Base-by-base conservation (phyloP, 495 filamentous ascomycete genomes). In the Saxispiralis lemnorum region DNA sequence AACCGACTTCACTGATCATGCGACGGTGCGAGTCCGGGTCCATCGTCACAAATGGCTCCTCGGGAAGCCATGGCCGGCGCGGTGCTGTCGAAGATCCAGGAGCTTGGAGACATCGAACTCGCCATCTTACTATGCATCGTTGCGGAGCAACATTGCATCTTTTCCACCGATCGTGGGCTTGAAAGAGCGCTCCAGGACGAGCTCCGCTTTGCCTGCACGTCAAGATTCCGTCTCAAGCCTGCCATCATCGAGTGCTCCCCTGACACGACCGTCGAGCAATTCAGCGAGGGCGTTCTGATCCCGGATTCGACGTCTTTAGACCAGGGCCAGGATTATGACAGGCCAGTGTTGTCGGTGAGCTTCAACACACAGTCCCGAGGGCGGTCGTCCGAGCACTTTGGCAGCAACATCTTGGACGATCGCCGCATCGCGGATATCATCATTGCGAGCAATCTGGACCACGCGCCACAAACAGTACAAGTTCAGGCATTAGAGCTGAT, bases 401-500 rank as follows among this genome's bases (percentile, higher is more conserved):
- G 48, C 41, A 49, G 43, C 43, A 59, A 47, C 34, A 45, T 49
- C 2, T 53, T 64, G 7, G 64, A 67, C 14, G 61, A 60, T 18
- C 60, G 56, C 24, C 59, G 61, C 35, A 76, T 92, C 39, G 76
- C 82, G 37, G 84, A 93, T 60, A 68, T 94, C 11, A 64, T 94
- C 17, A 76, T 97, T 38, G 77, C 80, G 5, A 78, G 76, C 49
- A 73, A 93, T 52, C 73, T 97, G 38, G 72, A 93, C 56, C 56
- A 66, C 33, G 80, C 79, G 1, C 65, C 66, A 20, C 63, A 72
- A 17, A 69, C 74, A 34, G 69, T 95, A n/a, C 89, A 97, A 61
- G 76, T 86, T 31, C 83, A 93, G 54, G 76, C 73, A 20, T 69
- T 97, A 20, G 88, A 84, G 70, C 76, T 97, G 18, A 78, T 89